Percentiles rank a stretch among this genome's conserved stretches.
These are phyloP conservation scores for Hygrocybe coccinea DNA, from an alignment of 768 basidiomycete species.

Conservation along the genomic window DNA sequence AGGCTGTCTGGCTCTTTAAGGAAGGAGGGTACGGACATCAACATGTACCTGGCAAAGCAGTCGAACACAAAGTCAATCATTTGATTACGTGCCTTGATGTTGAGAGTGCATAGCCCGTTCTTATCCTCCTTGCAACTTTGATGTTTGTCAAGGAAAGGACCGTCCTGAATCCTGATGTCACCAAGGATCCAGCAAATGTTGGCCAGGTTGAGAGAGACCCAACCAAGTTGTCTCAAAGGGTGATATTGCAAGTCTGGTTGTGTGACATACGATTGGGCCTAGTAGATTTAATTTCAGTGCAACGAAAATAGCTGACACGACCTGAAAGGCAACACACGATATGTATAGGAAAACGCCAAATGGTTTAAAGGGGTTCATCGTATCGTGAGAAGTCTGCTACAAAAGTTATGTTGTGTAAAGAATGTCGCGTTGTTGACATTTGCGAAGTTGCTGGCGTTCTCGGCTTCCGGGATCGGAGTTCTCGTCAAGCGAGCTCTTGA, in stretches of 20 bases:
- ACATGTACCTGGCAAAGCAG: conserved; percentile 47
- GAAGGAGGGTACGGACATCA: conserved; percentile 27
- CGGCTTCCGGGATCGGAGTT: conserved; percentile 46
- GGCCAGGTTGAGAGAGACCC: conserved; percentile 46
- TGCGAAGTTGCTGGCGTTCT: conserved; percentile 59
- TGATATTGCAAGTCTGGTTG: conserved; percentile 20
- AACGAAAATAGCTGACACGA: too few relatives aligned
- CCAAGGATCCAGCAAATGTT: conserved; percentile 49
- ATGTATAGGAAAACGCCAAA: conserved; percentile 38
- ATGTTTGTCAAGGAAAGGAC: conserved; percentile 61
- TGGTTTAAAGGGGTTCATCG: conserved; percentile 41
- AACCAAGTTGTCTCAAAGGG: conserved; percentile 35
- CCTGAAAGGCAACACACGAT: too few relatives aligned
- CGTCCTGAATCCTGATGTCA: too few relatives aligned
- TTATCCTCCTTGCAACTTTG: conserved; percentile 51
- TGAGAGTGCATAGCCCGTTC: conserved; percentile 58
- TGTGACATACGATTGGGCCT: too few relatives aligned
- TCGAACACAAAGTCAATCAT: conserved; percentile 61
- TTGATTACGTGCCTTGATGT: conserved; percentile 51
- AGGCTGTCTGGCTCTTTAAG: neutral
- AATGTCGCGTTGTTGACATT: conserved; percentile 42
- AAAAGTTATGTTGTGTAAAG: too few relatives aligned
- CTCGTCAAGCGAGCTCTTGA: conserved; percentile 68
- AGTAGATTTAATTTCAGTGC: too few relatives aligned
- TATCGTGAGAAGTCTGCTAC: too few relatives aligned